Conservation (phyloP, 805 yeast genomes). For the Candida vartiovaarae region DNA sequence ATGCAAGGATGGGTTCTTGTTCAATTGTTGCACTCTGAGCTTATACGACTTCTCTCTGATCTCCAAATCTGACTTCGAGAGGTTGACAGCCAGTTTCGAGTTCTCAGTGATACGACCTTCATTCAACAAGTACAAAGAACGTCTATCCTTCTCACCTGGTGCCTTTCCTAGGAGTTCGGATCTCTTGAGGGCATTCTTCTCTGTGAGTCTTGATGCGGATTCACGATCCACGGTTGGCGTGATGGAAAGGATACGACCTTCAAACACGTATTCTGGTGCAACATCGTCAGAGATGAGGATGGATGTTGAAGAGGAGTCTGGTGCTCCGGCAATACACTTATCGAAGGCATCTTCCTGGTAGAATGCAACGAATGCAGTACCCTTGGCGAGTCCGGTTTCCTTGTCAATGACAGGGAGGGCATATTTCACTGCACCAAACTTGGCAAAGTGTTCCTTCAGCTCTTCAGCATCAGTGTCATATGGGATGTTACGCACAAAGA, state of each 20-base stretch:
- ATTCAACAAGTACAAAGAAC: conserved; percentile 79
- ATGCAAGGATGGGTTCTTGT: conserved; percentile 86
- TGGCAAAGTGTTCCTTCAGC: conserved; percentile 65
- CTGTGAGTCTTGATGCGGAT: conserved; percentile 68
- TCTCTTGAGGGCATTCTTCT: conserved; percentile 65
- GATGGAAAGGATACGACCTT: conserved; percentile 84
- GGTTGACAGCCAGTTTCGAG: conserved; percentile 66
- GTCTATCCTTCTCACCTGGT: conserved; percentile 71
- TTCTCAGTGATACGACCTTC: conserved; percentile 87
- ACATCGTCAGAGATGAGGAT: conserved; percentile 89
- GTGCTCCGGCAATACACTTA: conserved; percentile 71
- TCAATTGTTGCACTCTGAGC: conserved; percentile 81
- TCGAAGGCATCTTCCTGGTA: conserved; percentile 50
- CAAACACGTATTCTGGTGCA: conserved; percentile 79
- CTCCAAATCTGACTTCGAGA: conserved; percentile 71
- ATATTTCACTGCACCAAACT: conserved; percentile 83
- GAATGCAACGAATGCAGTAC: conserved; percentile 94
- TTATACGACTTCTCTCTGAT: conserved; percentile 82
- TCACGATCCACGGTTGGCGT: conserved; percentile 82
- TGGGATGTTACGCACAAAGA: conserved; percentile 90
- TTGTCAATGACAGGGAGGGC: conserved; percentile 91
- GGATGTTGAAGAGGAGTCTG: conserved; percentile 55
- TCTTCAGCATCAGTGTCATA: conserved; percentile 86
- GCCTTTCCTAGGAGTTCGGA: conserved; percentile 74
- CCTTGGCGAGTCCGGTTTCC: conserved; percentile 79